Evolutionary conservation across 768 basidiomycete species (phyloP).

Genomic region (Botryobasidium botryosum): DNA sequence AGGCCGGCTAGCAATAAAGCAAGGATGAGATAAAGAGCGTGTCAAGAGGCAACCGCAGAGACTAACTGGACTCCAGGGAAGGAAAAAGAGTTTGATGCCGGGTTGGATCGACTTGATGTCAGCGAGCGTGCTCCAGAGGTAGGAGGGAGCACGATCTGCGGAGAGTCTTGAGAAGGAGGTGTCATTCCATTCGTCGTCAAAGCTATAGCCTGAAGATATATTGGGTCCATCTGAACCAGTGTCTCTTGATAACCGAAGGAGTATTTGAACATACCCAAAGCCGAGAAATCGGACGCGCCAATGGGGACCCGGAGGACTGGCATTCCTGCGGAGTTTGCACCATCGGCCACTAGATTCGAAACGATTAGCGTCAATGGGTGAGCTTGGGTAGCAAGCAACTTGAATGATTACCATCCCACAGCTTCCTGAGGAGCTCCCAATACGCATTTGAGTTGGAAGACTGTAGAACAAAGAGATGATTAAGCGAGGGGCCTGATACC

Average conservation of each 20-base stretch:
- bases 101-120: constrained; percentile 47
- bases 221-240: neutral
- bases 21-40: neutral
- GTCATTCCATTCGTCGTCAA: constrained; percentile 46
- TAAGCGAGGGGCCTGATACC: neutral
- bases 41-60: neutral
- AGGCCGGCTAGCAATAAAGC: constrained; percentile 36
- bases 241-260: neutral
- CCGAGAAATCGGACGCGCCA: constrained; percentile 60
- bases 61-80: constrained; percentile 63
- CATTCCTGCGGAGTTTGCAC: constrained; percentile 43
- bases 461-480: constrained; percentile 18
- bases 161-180: constrained; percentile 40
- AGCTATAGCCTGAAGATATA: constrained; percentile 33
- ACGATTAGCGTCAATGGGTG: constrained; percentile 1
- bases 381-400: neutral
- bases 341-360: constrained; percentile 31
- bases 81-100: constrained; percentile 34
- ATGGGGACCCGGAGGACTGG: constrained; percentile 53
- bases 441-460: constrained; percentile 37
- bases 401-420: constrained; percentile 32
- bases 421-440: constrained; percentile 36
- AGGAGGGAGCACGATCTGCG: constrained; percentile 39
- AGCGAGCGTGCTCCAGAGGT: constrained; percentile 41
- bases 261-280: constrained; percentile 25